Evolutionary conservation across 306 rosid species (phyloP), one percentile per base, ranked within the genome.

Genomic region (Hippophae tibetana): DNA sequence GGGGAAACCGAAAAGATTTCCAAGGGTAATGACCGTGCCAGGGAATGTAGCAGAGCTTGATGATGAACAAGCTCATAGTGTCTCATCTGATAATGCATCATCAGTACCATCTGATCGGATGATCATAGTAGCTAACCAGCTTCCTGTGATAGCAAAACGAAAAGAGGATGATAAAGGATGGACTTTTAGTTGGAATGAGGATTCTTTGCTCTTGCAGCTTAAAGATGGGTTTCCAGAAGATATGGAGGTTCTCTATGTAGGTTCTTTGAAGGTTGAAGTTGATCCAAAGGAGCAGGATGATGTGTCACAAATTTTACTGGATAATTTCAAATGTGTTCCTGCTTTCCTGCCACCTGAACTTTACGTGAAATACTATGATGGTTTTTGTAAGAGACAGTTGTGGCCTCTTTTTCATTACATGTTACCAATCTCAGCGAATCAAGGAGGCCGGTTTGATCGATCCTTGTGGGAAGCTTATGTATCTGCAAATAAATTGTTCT

Each of bases 341-440:
- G 85, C 90, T 0, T 84, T 84, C 56, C 58, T 84, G 52, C 90
- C 90, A 0, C 9, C 65, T 11, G 86, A 81, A 12, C 73, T 81
- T 42, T 65, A 75, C 65, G 31, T 67, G 0, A 84, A 71, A 67
- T 84, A 78, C 65, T 84, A 84, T 49, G 82, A 80, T 60, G 90
- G 90, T 42, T 84, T 84, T 48, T 84, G 90, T 53, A 84, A 84
- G 69, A 86, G 78, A 72, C 81, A 84, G 26, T 60, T 84, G 61
- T 84, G 90, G 90, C 90, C 84, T 27, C 73, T 84, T 38, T 84
- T 84, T 44, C 90, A 84, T 66, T 84, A 84, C 61, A 84, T 84
- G 90, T 77, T 84, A 57, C 90, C 90, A 2, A 72, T 75, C 67
- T 84, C 86, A 0, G 84, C 84, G 0, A 76, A 55, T 53, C 84